Conservation (phyloP, 2,329 filamentous ascomycete genomes). For the Colletotrichum sp. region DNA sequence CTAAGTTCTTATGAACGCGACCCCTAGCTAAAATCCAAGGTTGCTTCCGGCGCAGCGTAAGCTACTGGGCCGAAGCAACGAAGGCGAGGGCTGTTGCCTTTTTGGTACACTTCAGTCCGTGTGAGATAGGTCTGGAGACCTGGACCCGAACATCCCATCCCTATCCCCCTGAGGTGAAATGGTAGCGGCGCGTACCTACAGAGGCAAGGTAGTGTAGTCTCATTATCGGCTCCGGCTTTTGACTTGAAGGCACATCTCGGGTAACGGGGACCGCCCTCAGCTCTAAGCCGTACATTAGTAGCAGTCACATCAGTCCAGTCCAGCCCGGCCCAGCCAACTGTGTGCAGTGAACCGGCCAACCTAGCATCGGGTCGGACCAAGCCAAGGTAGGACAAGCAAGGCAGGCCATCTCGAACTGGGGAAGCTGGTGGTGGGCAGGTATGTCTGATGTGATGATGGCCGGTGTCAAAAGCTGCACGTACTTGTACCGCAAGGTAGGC, state of each 20-base stretch:
- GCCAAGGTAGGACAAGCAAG: not conserved
- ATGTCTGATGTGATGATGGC: not conserved
- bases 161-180: not conserved
- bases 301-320: not conserved
- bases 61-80: not conserved
- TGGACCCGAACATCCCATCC: not conserved
- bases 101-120: not conserved
- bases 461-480: not conserved
- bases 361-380: not conserved
- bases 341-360: not conserved
- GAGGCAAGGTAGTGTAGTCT: not conserved
- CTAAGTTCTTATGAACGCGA: not conserved
- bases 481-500: not conserved
- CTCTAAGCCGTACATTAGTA: not conserved
- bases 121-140: not conserved
- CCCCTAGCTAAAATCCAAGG: not conserved
- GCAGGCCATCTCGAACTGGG: not conserved
- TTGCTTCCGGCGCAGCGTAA: not conserved
- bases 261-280: not conserved
- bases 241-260: not conserved
- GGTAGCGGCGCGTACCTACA: not conserved
- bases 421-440: not conserved
- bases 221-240: not conserved
- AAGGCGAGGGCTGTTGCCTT: not conserved
- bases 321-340: conserved; percentile 2